phyloP scores from a whole-genome alignment of 208 protist species.

The Trypanosoma avium region DNA sequence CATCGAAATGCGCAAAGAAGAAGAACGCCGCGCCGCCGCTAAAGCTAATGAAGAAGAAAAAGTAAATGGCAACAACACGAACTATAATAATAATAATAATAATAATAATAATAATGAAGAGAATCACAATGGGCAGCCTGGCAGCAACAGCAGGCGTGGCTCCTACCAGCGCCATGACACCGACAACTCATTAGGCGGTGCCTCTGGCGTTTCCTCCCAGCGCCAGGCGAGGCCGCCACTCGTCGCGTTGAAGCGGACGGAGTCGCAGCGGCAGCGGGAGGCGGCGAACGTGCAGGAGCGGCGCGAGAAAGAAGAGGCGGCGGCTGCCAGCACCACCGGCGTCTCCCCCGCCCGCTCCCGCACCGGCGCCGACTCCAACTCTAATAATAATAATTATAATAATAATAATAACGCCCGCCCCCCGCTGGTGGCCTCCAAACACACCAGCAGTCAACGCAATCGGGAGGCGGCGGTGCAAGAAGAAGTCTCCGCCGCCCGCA shows the following conservation, averaged over 20 bases:
- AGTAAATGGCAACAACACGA: constrained; percentile 11
- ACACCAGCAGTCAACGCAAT: too few relatives aligned
- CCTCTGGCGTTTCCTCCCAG: constrained; percentile 42
- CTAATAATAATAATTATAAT: too few relatives aligned
- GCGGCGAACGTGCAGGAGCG: constrained; percentile 30
- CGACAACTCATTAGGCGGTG: constrained; percentile 5
- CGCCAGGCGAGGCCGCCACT: constrained; percentile 55
- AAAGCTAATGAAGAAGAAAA: constrained; percentile 23
- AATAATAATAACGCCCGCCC: too few relatives aligned
- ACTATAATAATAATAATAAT: constrained; percentile 27
- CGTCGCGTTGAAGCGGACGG: constrained; percentile 49
- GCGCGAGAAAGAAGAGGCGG: constrained; percentile 28
- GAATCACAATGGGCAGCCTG: neutral
- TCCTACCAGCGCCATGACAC: constrained; percentile 25
- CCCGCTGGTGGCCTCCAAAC: too few relatives aligned
- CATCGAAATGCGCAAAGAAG: constrained; percentile 47
- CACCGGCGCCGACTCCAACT: neutral
- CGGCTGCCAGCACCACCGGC: neutral
- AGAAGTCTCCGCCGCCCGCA: neutral
- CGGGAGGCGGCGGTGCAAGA: too few relatives aligned
- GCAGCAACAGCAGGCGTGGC: neutral
- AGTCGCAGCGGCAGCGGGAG: constrained; percentile 44
- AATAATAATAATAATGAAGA: constrained; percentile 10
- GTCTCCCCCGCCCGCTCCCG: neutral
- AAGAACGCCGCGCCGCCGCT: constrained; percentile 29